Base-by-base conservation (phyloP, 2,329 filamentous ascomycete species). In the Talaromyces verruculosus region DNA sequence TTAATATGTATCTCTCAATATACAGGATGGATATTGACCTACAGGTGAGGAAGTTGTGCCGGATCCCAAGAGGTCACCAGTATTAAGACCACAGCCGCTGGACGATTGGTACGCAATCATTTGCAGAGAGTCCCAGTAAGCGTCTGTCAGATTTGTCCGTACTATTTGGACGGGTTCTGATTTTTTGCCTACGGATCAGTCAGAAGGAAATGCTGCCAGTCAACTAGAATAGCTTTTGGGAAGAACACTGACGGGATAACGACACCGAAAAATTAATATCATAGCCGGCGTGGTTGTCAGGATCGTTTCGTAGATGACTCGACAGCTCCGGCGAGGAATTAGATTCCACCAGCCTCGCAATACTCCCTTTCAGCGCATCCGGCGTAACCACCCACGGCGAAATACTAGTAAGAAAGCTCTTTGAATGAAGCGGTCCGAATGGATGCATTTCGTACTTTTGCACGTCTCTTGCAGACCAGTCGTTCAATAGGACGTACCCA, bases 391-490 rank as follows among this genome's bases (percentile, higher is more conserved):
- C 75, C 87, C 87, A 89, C 0, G 87, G 85, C 0, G 83, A 85
- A n/a, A 89, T 82, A 1, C 81, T 82, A 0, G 86, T 89, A 6
- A 81, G 82, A 37, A 88, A 85, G 33, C 82, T 85, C 73, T 89
- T 89, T 1, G 82, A 82, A 63, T 87, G 86, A 67, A 88, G 82
- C 0, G 87, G 86, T 0, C 87, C 87, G 0, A 88, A 75, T 0
- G 86, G 86, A 3, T 76, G 78, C 84, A 87, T 88, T 69, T 88
- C 87, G 28, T 86, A 77, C 0, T 75, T 79, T 71, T 88, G 86
- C 7, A 88, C 85, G 70, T 88, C 86, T n/a, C 87, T 79, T 22
- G 86, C 84, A 77, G 63, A 65, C 87, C 87, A 88, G 68, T 88
- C 86, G 67, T 88, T 88, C 6, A 88, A 71, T 43, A 89, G 74